Evolutionary conservation across 306 rosid genomes (phyloP).

Genomic region (Prunus armeniaca): DNA sequence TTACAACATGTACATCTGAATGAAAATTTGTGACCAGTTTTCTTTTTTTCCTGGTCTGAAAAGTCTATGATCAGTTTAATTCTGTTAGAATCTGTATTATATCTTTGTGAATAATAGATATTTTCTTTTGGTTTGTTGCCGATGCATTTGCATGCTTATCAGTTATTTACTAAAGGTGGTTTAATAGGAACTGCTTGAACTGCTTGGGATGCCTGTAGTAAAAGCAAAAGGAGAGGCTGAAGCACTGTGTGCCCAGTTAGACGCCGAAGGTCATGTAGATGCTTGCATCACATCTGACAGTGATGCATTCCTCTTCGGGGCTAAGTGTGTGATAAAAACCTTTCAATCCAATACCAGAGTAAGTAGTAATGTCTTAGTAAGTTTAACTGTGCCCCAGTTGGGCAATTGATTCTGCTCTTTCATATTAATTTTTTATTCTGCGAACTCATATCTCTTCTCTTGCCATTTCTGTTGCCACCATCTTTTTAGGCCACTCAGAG

Average conservation of each 20-base stretch:
- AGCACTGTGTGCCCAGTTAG: constrained; percentile 83
- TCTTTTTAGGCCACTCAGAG: constrained; percentile 21
- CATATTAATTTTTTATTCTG: not conserved
- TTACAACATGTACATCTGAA: not conserved
- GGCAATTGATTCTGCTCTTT: not conserved
- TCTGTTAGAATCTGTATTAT: not conserved
- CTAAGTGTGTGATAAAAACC: constrained; percentile 66
- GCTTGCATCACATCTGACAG: constrained; percentile 90
- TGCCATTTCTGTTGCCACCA: not conserved
- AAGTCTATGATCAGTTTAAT: not conserved
- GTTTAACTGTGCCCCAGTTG: not conserved
- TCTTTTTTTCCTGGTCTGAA: not conserved
- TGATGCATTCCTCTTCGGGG: constrained; percentile 91
- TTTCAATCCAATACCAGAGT: constrained; percentile 63
- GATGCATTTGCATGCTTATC: constrained; percentile 26
- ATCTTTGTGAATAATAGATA: not conserved
- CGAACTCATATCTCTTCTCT: not conserved
- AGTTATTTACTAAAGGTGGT: constrained; percentile 23
- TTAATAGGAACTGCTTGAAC: constrained; percentile 71
- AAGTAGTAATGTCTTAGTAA: constrained; percentile 21
- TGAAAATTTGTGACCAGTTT: not conserved
- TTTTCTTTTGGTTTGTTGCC: constrained; percentile 22
- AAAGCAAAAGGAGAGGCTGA: constrained; percentile 96
- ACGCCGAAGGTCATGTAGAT: constrained; percentile 71
- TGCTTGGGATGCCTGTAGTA: constrained; percentile 86